phyloP scores from a whole-genome alignment of 768 basidiomycete genomes.

The Mycena kentingensis region DNA sequence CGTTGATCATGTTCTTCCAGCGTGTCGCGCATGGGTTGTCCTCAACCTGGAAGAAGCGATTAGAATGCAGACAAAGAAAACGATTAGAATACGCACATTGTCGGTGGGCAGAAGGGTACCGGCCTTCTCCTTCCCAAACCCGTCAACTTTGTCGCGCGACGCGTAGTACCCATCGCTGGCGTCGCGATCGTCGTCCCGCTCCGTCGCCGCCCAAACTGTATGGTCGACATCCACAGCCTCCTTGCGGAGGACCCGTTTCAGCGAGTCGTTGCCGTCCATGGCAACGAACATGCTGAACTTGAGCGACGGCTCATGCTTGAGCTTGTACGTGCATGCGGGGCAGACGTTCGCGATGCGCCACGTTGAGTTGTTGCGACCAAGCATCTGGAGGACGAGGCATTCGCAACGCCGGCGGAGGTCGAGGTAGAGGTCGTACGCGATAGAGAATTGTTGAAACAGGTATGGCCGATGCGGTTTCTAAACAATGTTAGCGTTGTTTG shows the following conservation, averaged over 20 bases:
- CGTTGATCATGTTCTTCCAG: slow-evolving; percentile 24
- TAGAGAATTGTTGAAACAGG: slow-evolving; percentile 17
- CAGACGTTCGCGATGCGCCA: slow-evolving; percentile 28
- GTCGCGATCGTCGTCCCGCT: slow-evolving; percentile 9
- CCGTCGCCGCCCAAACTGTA: slow-evolving; percentile 1
- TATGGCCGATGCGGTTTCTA: slow-evolving; percentile 8
- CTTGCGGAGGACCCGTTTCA: slow-evolving; percentile 15
- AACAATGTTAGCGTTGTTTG: not conserved
- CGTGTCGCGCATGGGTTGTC: slow-evolving; percentile 15
- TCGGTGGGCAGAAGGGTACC: not conserved
- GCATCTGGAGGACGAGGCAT: slow-evolving; percentile 1
- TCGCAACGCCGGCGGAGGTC: slow-evolving; percentile 10
- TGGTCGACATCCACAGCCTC: not conserved
- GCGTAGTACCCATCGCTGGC: slow-evolving; percentile 10
- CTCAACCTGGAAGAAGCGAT: not conserved
- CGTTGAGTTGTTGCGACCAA: slow-evolving; percentile 18
- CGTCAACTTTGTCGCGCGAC: slow-evolving; percentile 13
- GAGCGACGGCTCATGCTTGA: slow-evolving; percentile 24
- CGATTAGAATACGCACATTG: not conserved
- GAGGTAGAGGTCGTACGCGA: slow-evolving; percentile 25
- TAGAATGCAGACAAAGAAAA: not conserved
- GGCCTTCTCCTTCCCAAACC: slow-evolving; percentile 5
- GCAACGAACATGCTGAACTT: slow-evolving; percentile 19
- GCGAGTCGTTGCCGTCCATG: slow-evolving; percentile 31
- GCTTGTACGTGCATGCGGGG: slow-evolving; percentile 28